phyloP scores from a whole-genome alignment of 2,329 filamentous ascomycete genomes.

The Neodidymelliopsis sp. region DNA sequence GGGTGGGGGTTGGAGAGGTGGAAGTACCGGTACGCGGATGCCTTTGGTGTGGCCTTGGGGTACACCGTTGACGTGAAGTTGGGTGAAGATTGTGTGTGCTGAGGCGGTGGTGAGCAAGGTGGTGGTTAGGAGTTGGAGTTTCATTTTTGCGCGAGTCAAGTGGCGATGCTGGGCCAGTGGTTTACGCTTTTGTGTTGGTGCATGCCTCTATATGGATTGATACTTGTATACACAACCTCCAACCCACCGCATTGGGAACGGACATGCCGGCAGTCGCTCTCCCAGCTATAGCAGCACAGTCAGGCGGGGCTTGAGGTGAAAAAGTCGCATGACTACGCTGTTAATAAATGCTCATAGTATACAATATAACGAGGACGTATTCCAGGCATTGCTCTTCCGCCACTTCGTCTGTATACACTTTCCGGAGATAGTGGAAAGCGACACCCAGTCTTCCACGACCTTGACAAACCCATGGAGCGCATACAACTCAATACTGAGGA shows the following conservation, averaged over 20 bases:
- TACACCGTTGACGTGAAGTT: conserved; percentile 56
- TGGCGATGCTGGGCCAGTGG: neutral
- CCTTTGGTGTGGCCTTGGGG: conserved; percentile 58
- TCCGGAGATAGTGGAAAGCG: too few relatives aligned
- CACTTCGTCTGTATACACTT: too few relatives aligned
- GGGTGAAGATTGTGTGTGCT: conserved; percentile 60
- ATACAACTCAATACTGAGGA: too few relatives aligned
- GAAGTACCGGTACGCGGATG: conserved; percentile 56
- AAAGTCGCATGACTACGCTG: conserved; percentile 21
- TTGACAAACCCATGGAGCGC: too few relatives aligned
- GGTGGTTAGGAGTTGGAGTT: conserved; percentile 27
- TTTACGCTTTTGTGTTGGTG: conserved; percentile 12
- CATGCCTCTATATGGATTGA: conserved; percentile 35
- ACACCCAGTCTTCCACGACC: too few relatives aligned
- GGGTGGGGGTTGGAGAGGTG: conserved; percentile 42
- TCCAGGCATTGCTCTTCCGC: too few relatives aligned
- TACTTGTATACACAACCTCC: conserved; percentile 12
- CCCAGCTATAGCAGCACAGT: too few relatives aligned
- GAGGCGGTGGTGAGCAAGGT: conserved; percentile 45
- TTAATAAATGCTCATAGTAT: conserved; percentile 16
- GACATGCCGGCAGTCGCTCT: conserved; percentile 24
- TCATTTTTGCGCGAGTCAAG: conserved; percentile 26
- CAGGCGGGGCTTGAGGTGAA: too few relatives aligned
- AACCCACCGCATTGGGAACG: conserved; percentile 35
- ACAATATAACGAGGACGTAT: conserved; percentile 8